A percentile compares a stretch with the other conserved stretches of the same genome.
phyloP scores from a whole-genome alignment of 352 stramenopile genomes.

The Phytopythium mirpurense region DNA sequence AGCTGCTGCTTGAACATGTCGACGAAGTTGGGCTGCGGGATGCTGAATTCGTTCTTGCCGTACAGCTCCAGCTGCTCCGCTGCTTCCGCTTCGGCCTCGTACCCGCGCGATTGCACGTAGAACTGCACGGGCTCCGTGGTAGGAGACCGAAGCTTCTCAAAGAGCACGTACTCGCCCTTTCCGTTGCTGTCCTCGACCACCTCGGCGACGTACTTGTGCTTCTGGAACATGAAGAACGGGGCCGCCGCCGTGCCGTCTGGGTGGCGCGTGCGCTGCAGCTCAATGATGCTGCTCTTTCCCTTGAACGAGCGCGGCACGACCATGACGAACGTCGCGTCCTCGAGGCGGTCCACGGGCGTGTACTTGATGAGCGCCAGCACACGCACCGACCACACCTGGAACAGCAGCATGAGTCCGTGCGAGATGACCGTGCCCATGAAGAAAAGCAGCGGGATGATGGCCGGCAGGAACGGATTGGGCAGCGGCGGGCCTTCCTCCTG shows the following conservation, averaged over 20 bases:
- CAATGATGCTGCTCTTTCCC: conserved; percentile 83
- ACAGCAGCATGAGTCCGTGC: conserved; percentile 84
- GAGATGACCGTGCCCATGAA: conserved; percentile 70
- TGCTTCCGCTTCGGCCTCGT: conserved; percentile 38
- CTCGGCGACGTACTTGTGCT: conserved; percentile 85
- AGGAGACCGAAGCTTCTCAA: conserved; percentile 72
- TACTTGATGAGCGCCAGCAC: conserved; percentile 85
- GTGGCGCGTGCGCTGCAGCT: conserved; percentile 38
- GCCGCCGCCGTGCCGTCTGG: conserved; percentile 28
- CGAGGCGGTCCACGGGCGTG: conserved; percentile 51
- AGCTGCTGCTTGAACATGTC: conserved; percentile 97
- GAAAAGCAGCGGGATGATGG: conserved; percentile 86
- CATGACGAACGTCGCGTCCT: conserved; percentile 71
- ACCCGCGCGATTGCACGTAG: conserved; percentile 49
- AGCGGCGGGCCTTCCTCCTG: conserved; percentile 63
- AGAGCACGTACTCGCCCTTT: conserved; percentile 54
- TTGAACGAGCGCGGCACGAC: conserved; percentile 84
- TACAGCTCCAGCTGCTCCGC: conserved; percentile 55
- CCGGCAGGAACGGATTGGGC: conserved; percentile 88
- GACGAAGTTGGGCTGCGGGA: conserved; percentile 93
- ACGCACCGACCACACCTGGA: conserved; percentile 85
- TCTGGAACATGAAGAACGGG: conserved; percentile 85
- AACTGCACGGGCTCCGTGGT: conserved; percentile 54
- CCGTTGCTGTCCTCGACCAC: conserved; percentile 37
- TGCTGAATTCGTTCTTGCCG: conserved; percentile 93